Percentiles rank a stretch among this genome's conserved stretches.
Evolutionary conservation across 768 basidiomycete genomes (phyloP).

Genomic region (Phylloporus arenicola): DNA sequence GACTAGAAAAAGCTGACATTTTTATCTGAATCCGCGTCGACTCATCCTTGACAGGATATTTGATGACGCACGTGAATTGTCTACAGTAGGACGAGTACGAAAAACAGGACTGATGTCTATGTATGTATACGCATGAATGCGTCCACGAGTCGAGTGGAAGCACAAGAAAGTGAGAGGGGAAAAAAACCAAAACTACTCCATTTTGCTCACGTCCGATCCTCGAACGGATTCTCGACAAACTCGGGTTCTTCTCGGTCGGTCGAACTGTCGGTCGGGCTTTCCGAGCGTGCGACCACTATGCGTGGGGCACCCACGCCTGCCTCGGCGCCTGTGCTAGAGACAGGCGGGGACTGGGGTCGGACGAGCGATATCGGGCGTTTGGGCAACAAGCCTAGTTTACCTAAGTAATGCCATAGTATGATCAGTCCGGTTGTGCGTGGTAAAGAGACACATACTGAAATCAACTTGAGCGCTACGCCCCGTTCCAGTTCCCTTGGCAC

Average conservation of each 20-base stretch:
- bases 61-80: too few species aligned
- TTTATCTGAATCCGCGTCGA: background rate
- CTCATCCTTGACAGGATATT: background rate
- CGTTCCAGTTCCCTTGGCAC: background rate
- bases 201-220: conserved; percentile 35
- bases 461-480: conserved; percentile 20
- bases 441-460: conserved; percentile 23
- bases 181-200: background rate
- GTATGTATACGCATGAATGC: background rate
- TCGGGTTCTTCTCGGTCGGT: conserved; percentile 53
- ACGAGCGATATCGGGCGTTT: conserved; percentile 67
- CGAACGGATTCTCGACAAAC: conserved; percentile 73
- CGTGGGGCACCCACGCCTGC: conserved; percentile 2
- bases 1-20: conserved; percentile 4
- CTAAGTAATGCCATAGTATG: conserved; percentile 25
- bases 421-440: background rate
- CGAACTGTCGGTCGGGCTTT: conserved; percentile 20
- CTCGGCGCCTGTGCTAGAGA: background rate
- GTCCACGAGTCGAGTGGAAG: background rate
- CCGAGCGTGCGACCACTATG: conserved; percentile 5
- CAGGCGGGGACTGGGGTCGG: conserved; percentile 27
- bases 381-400: conserved; percentile 66
- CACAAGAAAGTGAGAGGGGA: background rate
- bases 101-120: background rate
- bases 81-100: background rate